Evolutionary conservation across 768 basidiomycete genomes (phyloP).

Genomic region (Macrolepiota albuminosa): DNA sequence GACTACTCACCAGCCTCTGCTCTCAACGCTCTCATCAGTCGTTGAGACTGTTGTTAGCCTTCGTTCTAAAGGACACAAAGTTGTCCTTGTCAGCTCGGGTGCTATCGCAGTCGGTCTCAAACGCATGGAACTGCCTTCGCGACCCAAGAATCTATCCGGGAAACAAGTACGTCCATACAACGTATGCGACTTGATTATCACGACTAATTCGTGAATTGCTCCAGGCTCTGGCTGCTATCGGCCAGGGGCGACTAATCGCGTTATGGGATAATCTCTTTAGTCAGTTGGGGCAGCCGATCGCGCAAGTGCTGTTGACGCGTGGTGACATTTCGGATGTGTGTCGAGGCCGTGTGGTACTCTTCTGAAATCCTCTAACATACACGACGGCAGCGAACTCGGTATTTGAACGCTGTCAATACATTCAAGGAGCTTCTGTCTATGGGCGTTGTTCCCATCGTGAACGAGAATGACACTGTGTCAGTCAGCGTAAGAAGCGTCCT

Average conservation of each 20-base stretch:
- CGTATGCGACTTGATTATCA: neutral
- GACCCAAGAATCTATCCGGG: slow-evolving; percentile 80
- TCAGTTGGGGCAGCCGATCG: slow-evolving; percentile 91
- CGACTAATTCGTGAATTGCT: slow-evolving; percentile 1
- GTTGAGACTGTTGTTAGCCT: slow-evolving; percentile 88
- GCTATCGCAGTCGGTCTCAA: slow-evolving; percentile 96
- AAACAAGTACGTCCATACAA: slow-evolving; percentile 65
- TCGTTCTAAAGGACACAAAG: slow-evolving; percentile 79
- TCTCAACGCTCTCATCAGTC: slow-evolving; percentile 86
- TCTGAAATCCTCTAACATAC: slow-evolving; percentile 17
- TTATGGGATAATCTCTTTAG: slow-evolving; percentile 97
- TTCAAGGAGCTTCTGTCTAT: slow-evolving; percentile 86
- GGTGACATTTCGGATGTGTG: slow-evolving; percentile 96
- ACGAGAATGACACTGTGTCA: slow-evolving; percentile 98
- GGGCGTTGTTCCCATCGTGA: slow-evolving; percentile 97
- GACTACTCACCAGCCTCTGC: slow-evolving; percentile 84
- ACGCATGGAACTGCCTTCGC: slow-evolving; percentile 78
- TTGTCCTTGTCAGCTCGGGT: slow-evolving; percentile 93
- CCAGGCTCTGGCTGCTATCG: slow-evolving; percentile 93
- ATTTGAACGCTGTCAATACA: slow-evolving; percentile 95
- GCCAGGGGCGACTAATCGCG: slow-evolving; percentile 93
- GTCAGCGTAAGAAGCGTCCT: slow-evolving; percentile 72
- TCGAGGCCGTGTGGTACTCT: slow-evolving; percentile 14
- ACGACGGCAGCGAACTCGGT: slow-evolving; percentile 73
- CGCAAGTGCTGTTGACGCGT: slow-evolving; percentile 89